Base-by-base conservation (phyloP, 2,329 filamentous ascomycete genomes). In the Taxawa tesnikishii region DNA sequence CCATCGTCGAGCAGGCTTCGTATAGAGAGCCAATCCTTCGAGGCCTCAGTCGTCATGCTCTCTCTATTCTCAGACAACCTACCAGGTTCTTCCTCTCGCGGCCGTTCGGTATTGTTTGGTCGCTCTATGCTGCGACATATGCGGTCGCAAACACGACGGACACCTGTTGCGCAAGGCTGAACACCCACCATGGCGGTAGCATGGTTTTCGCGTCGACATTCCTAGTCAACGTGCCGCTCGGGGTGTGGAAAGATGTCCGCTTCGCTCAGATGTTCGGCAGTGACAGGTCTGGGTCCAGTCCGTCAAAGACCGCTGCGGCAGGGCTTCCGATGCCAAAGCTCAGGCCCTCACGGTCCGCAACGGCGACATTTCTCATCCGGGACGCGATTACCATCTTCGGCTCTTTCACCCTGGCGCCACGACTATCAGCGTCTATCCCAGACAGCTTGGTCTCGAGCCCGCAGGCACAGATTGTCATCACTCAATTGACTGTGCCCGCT, bases 371-470 rank as follows among this genome's bases (percentile, higher is more conserved):
- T 32, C 45, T 50, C 21, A 31, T 47, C 13, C 47, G 48, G 28
- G 49, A 51, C 29, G 43, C 46, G 4, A 39, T 49, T 26, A 50
- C 48, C n/a, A 47, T 52, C 26, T 45, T 50, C 15, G 49, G 46
- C 27, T 50, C 47, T 4, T 43, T 51, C 25, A 50, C 43, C 6
- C 26, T 53, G n/a, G 43, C 48, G 5, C 42, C 45, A 4, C 43
- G 48, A 28, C 26, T 51, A 19, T 40, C 45, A 3, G 26, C 37
- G 6, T 24, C 39, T 9, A 28, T 48, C 11, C 45, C 44, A 8
- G 39, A 47, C 21, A 36, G 38, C 4, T 34, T 34, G 32, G 31
- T 42, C 3, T 29, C 42, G 1, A 41, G 38, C 19, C 38, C 46
- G 2, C 37, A 42, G 16, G n/a, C n/a, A n/a, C n/a, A n/a, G n/a